Evolutionary conservation across 345 rosid genomes (phyloP).

Genomic region (Eucalyptus sp.): DNA sequence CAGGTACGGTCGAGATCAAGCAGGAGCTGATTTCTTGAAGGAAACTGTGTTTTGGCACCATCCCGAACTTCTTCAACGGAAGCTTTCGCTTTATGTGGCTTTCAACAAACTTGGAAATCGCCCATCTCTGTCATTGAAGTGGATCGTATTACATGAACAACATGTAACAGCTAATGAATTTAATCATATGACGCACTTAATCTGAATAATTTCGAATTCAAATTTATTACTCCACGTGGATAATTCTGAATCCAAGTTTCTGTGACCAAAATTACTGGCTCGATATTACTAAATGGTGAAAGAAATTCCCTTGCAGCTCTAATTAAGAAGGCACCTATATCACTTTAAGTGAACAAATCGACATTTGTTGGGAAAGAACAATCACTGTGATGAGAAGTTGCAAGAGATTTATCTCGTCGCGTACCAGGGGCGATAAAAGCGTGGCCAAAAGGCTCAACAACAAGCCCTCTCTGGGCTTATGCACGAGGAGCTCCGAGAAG

Average conservation of each 20-base stretch:
- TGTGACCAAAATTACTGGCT: background rate
- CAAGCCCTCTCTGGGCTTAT: constrained; percentile 38
- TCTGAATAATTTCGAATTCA: background rate
- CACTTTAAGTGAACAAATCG: background rate
- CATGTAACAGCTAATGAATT: background rate
- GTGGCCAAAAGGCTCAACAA: constrained; percentile 15
- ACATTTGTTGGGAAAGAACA: background rate
- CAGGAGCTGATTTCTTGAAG: constrained; percentile 10
- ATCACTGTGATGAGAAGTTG: background rate
- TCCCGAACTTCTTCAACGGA: constrained; percentile 15
- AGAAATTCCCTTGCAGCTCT: background rate
- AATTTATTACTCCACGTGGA: background rate
- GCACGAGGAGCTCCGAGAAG: constrained; percentile 34
- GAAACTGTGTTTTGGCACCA: constrained; percentile 34
- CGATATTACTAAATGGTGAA: background rate
- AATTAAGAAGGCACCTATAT: background rate
- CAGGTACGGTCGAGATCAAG: constrained; percentile 4
- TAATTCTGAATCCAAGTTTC: background rate
- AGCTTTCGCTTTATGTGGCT: constrained; percentile 13
- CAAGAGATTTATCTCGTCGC: background rate
- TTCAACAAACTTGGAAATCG: constrained; percentile 19
- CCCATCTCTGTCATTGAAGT: constrained; percentile 11
- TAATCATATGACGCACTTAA: background rate
- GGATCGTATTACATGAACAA: background rate
- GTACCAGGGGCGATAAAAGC: constrained; percentile 28